Evolutionary conservation across 495 filamentous ascomycete genomes (phyloP), one percentile per base, ranked within the genome.

Genomic region (Podospora fimiseda): DNA sequence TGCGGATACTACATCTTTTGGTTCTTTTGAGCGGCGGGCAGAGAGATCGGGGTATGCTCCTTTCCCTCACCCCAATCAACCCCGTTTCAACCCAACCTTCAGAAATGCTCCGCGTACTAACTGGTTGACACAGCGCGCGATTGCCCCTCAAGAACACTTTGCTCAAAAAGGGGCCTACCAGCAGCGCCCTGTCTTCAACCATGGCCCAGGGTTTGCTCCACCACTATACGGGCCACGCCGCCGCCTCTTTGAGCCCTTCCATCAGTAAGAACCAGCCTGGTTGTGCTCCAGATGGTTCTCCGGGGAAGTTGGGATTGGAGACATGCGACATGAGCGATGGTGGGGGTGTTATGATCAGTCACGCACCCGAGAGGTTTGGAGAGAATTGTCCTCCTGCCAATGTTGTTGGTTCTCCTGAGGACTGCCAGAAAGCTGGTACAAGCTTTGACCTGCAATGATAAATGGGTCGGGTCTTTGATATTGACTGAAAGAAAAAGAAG

Each of bases 121-220:
- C 56, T 18, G 36, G 33, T 6, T 9, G 11, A 40, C 27, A 13
- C 33, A 60, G 64, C 14, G 56, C 63, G 16, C 69, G 69, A 11
- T 33, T 33, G 27, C 27, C 11, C 6, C 58, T 76, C 5, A 72
- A 69, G 72, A 66, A 72, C 22, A 56, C 63, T 0, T 68, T 74
- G 57, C 36, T 75, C 51, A 76, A 74, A 60, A 72, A 69, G 51
- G 66, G 66, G 3, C 61, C 69, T 11, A 59, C 72, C 8, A 74
- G 73, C 48, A 67, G 74, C 39, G 62, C 70, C 4, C 48, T 78
- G 15, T 70, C 74, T 0, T 70, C 73, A 36, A 72, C 74, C 6
- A 78, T 71, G 6, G 74, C 70, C 18, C 72, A 72, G 14, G 74
- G 73, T 36, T 64, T 69, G 33, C 44, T 78, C 39, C 74, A 73